Base-by-base conservation (phyloP, 768 basidiomycete genomes). In the Suillus alpinus region DNA sequence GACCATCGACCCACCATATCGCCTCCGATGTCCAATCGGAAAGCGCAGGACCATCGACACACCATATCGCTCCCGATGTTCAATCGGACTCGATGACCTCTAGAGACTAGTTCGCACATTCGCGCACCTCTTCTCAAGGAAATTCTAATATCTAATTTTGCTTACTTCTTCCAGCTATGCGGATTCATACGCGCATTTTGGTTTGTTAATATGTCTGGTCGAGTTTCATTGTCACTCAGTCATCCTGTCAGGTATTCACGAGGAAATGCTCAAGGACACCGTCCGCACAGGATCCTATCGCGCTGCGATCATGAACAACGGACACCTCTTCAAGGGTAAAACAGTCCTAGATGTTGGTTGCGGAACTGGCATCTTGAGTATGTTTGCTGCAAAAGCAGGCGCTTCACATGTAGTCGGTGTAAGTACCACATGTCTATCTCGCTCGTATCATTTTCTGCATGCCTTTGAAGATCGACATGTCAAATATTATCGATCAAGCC, bases 401-500 rank as follows among this genome's bases (percentile, higher is more conserved):
- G 95, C 95, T 58, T 87, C 88, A 68, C 92, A 91, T 63, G 95
- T 98, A 67, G 94, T 96, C 65, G 95, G 95, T 59, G 92, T 95
- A 67, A 68, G 89, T 77, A 23, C 57, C 53, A 56, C 56, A 53
- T 34, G 23, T 65, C 50, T 23, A 51, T 61, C 32, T 51, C 53
- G 58, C 26, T 20, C 47, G 41, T 23, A 47, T 52, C 6, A 51
- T 23, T 60, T 32, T n/a, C 60, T 70, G 56, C 56, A 59, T 66
- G 26, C 52, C 49, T 55, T 61, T 49, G 50, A 52, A 95, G 93
- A 95, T 99, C 76, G 97, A 99, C 79, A 99, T 99, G 97, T 97
- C 95, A 60, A 99, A 99, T 79, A 99, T 99, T 77, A 92, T 98
- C 75, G 97, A 98, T 79, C 96, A 98, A 79, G 97, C 97, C 3